Percentiles rank a stretch among this genome's conserved stretches.
Conservation (phyloP, 164 flowering plant genomes). For the Vitis vinifera region DNA sequence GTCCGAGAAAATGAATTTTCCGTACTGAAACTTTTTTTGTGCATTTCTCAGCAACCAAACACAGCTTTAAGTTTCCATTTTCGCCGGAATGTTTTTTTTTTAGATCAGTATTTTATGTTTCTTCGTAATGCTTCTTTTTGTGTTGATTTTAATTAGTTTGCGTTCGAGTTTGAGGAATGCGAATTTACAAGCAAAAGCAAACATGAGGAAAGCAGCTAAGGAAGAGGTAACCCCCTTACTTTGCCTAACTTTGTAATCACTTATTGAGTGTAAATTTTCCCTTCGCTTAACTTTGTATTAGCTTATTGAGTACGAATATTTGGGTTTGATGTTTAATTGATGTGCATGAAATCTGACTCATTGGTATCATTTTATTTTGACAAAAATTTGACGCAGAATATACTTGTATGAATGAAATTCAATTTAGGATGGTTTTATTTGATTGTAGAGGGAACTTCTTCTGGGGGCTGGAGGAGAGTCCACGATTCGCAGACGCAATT, state of each 20-base stretch:
- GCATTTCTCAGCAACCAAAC: background rate
- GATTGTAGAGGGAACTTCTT: slow-evolving; percentile 87
- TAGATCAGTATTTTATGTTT: background rate
- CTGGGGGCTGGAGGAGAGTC: slow-evolving; percentile 96
- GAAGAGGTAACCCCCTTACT: slow-evolving; percentile 54
- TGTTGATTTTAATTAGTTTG: slow-evolving; percentile 34
- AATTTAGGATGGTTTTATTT: slow-evolving; percentile 4
- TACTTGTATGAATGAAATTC: too few species aligned
- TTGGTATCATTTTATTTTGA: too few species aligned
- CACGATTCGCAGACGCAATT: slow-evolving; percentile 77
- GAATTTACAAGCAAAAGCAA: slow-evolving; percentile 84
- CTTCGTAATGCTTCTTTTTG: slow-evolving; percentile 3
- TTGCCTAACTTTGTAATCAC: too few species aligned
- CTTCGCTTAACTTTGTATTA: too few species aligned
- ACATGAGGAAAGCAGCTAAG: slow-evolving; percentile 83
- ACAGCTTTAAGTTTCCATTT: background rate
- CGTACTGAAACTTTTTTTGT: background rate
- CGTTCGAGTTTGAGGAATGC: slow-evolving; percentile 73
- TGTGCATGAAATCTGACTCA: too few species aligned
- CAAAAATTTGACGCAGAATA: too few species aligned
- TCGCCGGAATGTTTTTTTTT: background rate
- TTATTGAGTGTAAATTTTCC: too few species aligned
- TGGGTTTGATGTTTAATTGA: background rate
- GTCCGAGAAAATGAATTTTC: too few species aligned
- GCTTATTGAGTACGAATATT: too few species aligned